Base-by-base conservation (phyloP, 371 early-diverging fungal genomes). In the Rozella allomycis region DNA sequence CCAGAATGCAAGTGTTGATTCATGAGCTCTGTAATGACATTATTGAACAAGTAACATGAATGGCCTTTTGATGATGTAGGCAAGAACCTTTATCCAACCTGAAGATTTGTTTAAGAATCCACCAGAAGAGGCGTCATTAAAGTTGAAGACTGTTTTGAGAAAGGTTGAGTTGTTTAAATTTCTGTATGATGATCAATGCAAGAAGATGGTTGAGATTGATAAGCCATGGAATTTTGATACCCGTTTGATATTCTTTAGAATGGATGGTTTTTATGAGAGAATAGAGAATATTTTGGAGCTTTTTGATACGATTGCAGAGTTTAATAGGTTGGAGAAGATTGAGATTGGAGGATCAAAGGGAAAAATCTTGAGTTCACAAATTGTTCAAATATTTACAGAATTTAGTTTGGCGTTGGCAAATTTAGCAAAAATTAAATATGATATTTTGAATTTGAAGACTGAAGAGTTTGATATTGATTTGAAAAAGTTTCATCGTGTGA, bases 291-390 rank as follows among this genome's bases (percentile, higher is more conserved):
- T 65, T 35, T 38, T 50, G 1, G 61, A 49, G 25, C 38, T 67
- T 5, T 67, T 67, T 47, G 67, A 67, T 26, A 62, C 54, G 8
- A 64, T 67, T 33, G 56, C 62, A 35, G 67, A 67, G 42, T 67
- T 67, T 38, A 64, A 60, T 41, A 46, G 67, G 10, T 40, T 67
- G 19, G 67, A 67, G 39, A 67, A 67, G 40, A 57, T 67, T 41
- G 67, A 67, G 36, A 55, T 67, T 30, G 67, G 67, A 23, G 67
- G 67, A 17, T 65, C 61, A 10, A 67, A 67, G 54, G 67, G 67
- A 23, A 67, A 67, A 42, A 65, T 67, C 20, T 42, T 67, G 23
- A 59, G 60, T 33, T 55, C 56, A 3, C 61, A 67, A 38, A 52
- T 67, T 1, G 60, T 52, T 12, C 47, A 55, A 32, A 62, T 67